These are phyloP conservation scores for Cryphonectria naterciae DNA, from an alignment of 2,329 filamentous ascomycete genomes.

Conservation along the genomic window DNA sequence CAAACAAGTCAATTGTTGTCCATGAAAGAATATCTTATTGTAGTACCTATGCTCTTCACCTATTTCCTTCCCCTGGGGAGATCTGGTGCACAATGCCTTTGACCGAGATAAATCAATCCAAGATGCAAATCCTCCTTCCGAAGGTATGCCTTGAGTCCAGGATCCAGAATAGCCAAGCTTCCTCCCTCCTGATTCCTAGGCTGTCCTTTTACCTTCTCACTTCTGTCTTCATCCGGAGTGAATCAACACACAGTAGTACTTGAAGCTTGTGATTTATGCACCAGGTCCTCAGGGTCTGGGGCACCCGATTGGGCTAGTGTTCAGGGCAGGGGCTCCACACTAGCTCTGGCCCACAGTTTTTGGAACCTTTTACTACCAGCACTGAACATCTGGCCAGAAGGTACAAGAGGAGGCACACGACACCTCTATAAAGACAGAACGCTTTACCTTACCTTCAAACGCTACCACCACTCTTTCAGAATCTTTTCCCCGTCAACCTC, in stretches of 20 bases:
- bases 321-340: constrained; percentile 14
- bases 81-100: not conserved
- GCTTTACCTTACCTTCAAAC: constrained; percentile 6
- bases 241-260: not conserved
- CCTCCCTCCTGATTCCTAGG: not conserved
- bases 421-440: constrained; percentile 19
- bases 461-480: not conserved
- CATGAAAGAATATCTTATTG: not conserved
- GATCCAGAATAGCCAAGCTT: not conserved
- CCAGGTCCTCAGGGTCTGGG: not conserved
- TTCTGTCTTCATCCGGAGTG: not conserved
- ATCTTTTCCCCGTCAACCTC: not conserved
- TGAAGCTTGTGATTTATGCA: not conserved
- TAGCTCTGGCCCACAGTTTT: constrained; percentile 25
- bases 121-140: not conserved
- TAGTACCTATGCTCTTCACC: not conserved
- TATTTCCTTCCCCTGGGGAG: not conserved
- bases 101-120: not conserved
- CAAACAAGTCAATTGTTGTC: not conserved
- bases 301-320: constrained; percentile 22
- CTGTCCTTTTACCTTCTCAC: not conserved
- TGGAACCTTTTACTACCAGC: constrained; percentile 19
- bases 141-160: not conserved
- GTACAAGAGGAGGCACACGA: constrained; percentile 19
- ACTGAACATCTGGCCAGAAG: constrained; percentile 28